A percentile compares a stretch with the other conserved stretches of the same genome.
phyloP scores from a whole-genome alignment of 2,329 filamentous ascomycete species.

The Aspergillus sp. region DNA sequence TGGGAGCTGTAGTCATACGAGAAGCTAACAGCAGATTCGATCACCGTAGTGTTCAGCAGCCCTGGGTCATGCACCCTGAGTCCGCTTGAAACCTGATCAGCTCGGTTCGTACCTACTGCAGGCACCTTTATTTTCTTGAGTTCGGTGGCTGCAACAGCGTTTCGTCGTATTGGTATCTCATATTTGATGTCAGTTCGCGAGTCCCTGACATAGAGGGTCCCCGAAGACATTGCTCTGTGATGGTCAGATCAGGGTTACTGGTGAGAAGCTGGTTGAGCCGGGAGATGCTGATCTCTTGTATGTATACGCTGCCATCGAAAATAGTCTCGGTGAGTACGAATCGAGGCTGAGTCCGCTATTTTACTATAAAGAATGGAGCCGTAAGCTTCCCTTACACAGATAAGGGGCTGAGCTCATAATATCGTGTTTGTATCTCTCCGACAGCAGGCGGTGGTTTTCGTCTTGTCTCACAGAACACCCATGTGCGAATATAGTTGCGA shows the following conservation, averaged over 20 bases:
- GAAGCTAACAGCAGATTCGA: slow-evolving; percentile 31
- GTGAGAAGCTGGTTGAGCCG: background rate
- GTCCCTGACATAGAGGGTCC: slow-evolving; percentile 25
- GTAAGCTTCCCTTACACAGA: background rate
- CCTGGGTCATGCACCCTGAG: slow-evolving; percentile 37
- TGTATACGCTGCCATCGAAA: background rate
- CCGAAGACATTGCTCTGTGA: slow-evolving; percentile 16
- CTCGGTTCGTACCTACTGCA: slow-evolving; percentile 14
- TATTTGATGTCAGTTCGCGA: slow-evolving; percentile 29
- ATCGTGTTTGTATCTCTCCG: background rate
- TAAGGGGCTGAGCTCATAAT: no score
- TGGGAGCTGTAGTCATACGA: slow-evolving; percentile 25
- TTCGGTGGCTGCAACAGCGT: slow-evolving; percentile 29
- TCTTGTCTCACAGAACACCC: background rate
- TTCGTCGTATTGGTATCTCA: slow-evolving; percentile 29
- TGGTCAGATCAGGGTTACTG: background rate
- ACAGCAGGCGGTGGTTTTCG: background rate
- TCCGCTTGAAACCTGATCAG: slow-evolving; percentile 26
- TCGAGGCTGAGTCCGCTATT: background rate
- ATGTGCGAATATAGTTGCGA: background rate
- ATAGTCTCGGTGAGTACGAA: background rate
- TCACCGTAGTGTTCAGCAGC: slow-evolving; percentile 33
- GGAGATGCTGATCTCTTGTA: background rate
- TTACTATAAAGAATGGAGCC: background rate
- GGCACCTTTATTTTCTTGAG: slow-evolving; percentile 29